These are phyloP conservation scores for Alternaria rosae DNA, from an alignment of 2,329 filamentous ascomycete genomes.

Conservation along the genomic window DNA sequence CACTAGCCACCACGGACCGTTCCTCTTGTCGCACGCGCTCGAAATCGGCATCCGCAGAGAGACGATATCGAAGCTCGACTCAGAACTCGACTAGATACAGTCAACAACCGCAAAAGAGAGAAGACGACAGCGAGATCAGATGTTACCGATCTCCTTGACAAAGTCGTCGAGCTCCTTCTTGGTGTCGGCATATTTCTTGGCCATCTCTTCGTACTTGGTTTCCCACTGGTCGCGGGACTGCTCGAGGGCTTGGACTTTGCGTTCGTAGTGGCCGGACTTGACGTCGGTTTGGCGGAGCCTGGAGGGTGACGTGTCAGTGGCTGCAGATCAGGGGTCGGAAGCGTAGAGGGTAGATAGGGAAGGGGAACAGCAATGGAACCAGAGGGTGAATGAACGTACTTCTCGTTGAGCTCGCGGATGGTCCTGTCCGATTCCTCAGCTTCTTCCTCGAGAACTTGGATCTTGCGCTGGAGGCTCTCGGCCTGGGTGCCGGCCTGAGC, in stretches of 20 bases:
- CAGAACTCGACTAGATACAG: constrained; percentile 34
- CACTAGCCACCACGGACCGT: constrained; percentile 6
- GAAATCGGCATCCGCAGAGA: constrained; percentile 19
- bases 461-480: constrained; percentile 87
- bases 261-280: constrained; percentile 98
- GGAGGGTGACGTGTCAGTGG: constrained; percentile 28
- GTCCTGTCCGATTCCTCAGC: constrained; percentile 96
- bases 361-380: background rate
- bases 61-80: constrained; percentile 27
- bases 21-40: constrained; percentile 22
- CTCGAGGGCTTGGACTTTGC: constrained; percentile 98
- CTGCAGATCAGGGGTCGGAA: constrained; percentile 10
- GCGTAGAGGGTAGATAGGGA: background rate
- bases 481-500: constrained; percentile 85
- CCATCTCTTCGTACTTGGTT: constrained; percentile 96
- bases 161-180: constrained; percentile 94
- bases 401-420: constrained; percentile 96
- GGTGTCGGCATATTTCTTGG: constrained; percentile 81
- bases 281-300: constrained; percentile 99
- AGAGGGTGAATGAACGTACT: constrained; percentile 68
- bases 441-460: constrained; percentile 97
- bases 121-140: constrained; percentile 63
- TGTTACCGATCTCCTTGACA: constrained; percentile 89
- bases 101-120: constrained; percentile 43
- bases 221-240: constrained; percentile 93